Conservation (phyloP, 768 basidiomycete genomes). For the Cubamyces sp. region DNA sequence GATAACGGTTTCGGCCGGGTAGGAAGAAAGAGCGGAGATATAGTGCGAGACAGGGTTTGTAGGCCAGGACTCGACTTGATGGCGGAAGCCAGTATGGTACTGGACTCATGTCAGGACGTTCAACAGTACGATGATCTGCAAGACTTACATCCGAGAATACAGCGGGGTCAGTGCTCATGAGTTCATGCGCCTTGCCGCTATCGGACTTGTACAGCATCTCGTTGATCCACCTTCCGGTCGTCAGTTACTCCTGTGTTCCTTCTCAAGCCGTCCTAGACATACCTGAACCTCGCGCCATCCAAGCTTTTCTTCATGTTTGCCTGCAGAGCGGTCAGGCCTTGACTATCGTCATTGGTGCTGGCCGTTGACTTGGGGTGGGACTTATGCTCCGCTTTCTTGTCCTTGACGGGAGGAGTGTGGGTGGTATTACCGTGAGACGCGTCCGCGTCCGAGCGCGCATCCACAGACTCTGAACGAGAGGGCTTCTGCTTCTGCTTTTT, state of each 20-base stretch:
- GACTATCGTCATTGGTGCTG: conserved; percentile 14
- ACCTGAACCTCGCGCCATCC: conserved; percentile 90
- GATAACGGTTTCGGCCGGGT: conserved; percentile 71
- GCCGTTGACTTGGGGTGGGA: not conserved
- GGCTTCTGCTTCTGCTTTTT: conserved; percentile 17
- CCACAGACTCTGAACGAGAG: conserved; percentile 3
- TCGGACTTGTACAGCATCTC: conserved; percentile 89
- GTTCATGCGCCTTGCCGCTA: conserved; percentile 69
- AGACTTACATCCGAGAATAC: conserved; percentile 78
- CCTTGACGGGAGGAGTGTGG: not conserved
- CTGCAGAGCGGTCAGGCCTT: conserved; percentile 71
- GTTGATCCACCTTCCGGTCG: conserved; percentile 74
- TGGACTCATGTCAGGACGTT: conserved; percentile 35
- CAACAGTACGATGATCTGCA: not conserved
- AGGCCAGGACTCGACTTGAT: conserved; percentile 93
- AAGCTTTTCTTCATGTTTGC: conserved; percentile 76
- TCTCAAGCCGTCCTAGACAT: conserved; percentile 20
- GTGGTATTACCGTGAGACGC: not conserved
- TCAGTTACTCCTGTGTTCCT: not conserved
- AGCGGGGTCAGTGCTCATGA: conserved; percentile 84
- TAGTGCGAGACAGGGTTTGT: conserved; percentile 91
- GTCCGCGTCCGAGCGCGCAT: not conserved
- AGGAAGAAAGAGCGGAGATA: conserved; percentile 62
- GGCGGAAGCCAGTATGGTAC: conserved; percentile 94
- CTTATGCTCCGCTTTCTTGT: not conserved